Evolutionary conservation across 805 yeast species (phyloP).

Genomic region (Suhomyces sp.): DNA sequence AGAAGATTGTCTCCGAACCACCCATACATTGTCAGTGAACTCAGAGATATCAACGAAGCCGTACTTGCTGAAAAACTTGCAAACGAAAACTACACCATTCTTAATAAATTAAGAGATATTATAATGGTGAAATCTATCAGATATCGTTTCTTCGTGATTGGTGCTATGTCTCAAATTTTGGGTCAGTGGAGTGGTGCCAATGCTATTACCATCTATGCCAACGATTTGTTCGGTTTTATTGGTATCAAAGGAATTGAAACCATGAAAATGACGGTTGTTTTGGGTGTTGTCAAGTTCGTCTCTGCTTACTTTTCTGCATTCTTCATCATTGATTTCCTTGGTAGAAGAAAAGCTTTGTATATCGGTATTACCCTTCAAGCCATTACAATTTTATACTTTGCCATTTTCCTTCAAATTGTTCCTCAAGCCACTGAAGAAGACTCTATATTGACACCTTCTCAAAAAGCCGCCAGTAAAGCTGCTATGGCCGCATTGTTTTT

Average conservation of each 20-base stretch:
- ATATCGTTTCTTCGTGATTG: slow-evolving; percentile 44
- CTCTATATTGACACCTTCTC: slow-evolving; percentile 25
- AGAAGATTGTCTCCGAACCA: slow-evolving; percentile 46
- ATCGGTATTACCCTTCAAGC: slow-evolving; percentile 47
- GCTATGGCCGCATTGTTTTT: slow-evolving; percentile 51
- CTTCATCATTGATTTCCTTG: slow-evolving; percentile 52
- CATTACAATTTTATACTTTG: slow-evolving; percentile 43
- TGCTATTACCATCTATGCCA: slow-evolving; percentile 55
- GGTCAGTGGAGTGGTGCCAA: slow-evolving; percentile 63
- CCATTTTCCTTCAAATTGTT: slow-evolving; percentile 43
- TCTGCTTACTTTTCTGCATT: slow-evolving; percentile 50
- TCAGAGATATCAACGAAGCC: slow-evolving; percentile 50
- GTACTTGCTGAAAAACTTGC: slow-evolving; percentile 34
- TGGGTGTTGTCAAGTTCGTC: slow-evolving; percentile 52
- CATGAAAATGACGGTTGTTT: slow-evolving; percentile 47
- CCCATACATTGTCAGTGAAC: slow-evolving; percentile 48
- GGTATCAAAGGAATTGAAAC: slow-evolving; percentile 44
- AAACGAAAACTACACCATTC: slow-evolving; percentile 8
- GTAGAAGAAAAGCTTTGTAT: slow-evolving; percentile 49
- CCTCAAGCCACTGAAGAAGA: slow-evolving; percentile 40
- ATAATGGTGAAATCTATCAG: slow-evolving; percentile 37
- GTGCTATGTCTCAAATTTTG: slow-evolving; percentile 43
- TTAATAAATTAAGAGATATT: slow-evolving; percentile 30
- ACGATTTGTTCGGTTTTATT: slow-evolving; percentile 44
- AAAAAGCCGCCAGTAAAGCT: slow-evolving; percentile 39